Evolutionary conservation across 345 rosid species (phyloP).

Genomic region (Combretum micranthum): DNA sequence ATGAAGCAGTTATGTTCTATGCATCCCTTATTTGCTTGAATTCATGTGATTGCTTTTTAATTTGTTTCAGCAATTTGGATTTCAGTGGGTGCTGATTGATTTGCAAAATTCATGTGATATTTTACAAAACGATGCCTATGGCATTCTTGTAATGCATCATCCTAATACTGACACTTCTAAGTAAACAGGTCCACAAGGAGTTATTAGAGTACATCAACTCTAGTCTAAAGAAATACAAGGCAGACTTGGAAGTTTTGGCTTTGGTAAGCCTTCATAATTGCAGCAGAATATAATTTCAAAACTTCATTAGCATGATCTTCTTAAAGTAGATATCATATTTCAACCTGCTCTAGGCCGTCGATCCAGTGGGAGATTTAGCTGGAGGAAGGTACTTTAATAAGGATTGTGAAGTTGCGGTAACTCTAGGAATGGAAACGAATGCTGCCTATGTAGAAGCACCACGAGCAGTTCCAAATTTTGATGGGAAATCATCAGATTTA

Average conservation of each 20-base stretch:
- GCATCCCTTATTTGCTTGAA: background rate
- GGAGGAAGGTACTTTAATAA: slow-evolving; percentile 54
- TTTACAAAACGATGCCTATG: background rate
- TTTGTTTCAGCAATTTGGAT: background rate
- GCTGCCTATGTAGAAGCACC: slow-evolving; percentile 49
- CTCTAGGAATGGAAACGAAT: slow-evolving; percentile 44
- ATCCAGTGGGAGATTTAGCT: slow-evolving; percentile 47
- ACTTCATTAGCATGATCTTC: background rate
- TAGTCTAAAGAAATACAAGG: slow-evolving; percentile 34
- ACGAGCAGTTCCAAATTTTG: slow-evolving; percentile 32
- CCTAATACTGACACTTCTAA: background rate
- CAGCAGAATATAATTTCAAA: background rate
- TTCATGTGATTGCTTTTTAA: background rate
- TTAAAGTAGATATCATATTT: background rate
- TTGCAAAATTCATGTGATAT: background rate
- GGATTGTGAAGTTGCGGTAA: slow-evolving; percentile 49
- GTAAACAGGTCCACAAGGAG: slow-evolving; percentile 21
- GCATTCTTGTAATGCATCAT: background rate
- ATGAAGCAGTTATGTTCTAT: slow-evolving; percentile 27
- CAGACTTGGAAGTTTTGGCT: slow-evolving; percentile 29
- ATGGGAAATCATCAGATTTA: slow-evolving; percentile 21
- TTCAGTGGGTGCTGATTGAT: background rate
- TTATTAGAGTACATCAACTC: slow-evolving; percentile 30
- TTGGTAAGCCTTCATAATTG: slow-evolving; percentile 7
- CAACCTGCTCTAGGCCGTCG: slow-evolving; percentile 32